These are phyloP conservation scores for Cicer chorassanicum DNA, from an alignment of 306 rosid genomes.

Conservation along the genomic window DNA sequence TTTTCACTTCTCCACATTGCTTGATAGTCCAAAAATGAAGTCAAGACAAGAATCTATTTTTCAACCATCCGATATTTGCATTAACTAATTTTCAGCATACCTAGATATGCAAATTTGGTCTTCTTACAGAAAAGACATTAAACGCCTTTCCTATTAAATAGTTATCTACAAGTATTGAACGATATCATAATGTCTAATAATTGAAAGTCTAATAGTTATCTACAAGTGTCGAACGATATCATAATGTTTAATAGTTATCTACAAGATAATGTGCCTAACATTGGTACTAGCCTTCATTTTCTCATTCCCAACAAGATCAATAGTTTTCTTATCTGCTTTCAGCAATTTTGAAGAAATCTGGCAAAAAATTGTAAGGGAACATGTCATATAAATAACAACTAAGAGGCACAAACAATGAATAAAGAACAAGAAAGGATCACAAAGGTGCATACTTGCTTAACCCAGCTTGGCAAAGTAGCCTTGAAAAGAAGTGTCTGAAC, in stretches of 20 bases:
- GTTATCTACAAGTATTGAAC: not conserved
- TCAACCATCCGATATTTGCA: constrained; percentile 6
- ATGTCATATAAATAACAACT: not conserved
- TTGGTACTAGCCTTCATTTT: constrained; percentile 88
- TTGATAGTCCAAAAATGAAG: not conserved
- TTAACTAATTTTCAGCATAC: constrained; percentile 17
- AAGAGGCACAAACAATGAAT: constrained; percentile 1
- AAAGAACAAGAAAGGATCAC: not conserved
- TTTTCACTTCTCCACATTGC: constrained; percentile 8
- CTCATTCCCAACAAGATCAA: constrained; percentile 90
- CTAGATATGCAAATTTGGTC: constrained; percentile 1
- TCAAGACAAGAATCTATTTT: not conserved
- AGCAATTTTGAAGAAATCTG: constrained; percentile 81
- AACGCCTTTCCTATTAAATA: not conserved
- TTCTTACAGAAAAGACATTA: constrained; percentile 4
- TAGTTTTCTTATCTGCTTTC: constrained; percentile 73
- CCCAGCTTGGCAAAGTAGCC: constrained; percentile 91
- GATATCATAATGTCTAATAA: not conserved
- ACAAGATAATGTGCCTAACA: constrained; percentile 79
- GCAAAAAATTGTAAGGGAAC: constrained; percentile 13
- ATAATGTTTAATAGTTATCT: not conserved
- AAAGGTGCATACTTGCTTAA: constrained; percentile 57
- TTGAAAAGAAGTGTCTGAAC: constrained; percentile 97
- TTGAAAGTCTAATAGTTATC: not conserved
- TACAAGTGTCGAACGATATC: not conserved